Evolutionary conservation across 1,284 basidiomycete genomes (phyloP).

Genomic region (Rhodotorula sp.): DNA sequence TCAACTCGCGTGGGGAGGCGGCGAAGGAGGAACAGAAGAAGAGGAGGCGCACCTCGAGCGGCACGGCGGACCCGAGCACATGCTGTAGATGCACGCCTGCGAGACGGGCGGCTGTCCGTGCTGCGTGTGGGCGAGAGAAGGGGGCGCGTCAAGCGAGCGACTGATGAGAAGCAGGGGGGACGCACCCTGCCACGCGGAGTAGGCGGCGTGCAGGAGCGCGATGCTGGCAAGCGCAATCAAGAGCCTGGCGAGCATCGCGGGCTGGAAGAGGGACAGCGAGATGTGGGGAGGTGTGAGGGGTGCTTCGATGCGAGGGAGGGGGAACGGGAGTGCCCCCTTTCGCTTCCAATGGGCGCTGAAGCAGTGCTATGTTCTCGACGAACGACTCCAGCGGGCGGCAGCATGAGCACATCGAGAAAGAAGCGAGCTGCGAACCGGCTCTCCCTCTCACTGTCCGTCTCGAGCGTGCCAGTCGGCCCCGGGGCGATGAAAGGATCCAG

Average conservation of each 20-base stretch:
- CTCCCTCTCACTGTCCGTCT: too few species aligned
- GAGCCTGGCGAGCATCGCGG: conserved; percentile 5
- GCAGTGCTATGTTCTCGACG: too few species aligned
- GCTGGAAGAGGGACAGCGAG: background rate
- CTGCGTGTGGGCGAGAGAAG: background rate
- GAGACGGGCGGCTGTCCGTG: background rate
- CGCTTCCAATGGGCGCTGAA: background rate
- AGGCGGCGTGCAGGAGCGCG: conserved; percentile 20
- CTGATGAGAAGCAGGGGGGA: background rate
- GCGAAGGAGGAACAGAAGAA: background rate
- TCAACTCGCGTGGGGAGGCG: background rate
- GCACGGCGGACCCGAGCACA: background rate
- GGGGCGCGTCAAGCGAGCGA: too few species aligned
- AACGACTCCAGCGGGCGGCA: too few species aligned
- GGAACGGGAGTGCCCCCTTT: background rate
- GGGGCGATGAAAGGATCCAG: too few species aligned
- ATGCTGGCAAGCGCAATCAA: conserved; percentile 5
- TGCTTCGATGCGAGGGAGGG: background rate
- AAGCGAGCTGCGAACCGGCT: too few species aligned
- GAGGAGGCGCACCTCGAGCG: background rate
- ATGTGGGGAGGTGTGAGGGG: background rate
- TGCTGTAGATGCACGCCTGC: background rate
- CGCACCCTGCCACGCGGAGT: conserved; percentile 31
- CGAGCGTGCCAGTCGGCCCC: too few species aligned
- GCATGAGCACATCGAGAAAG: too few species aligned